A percentile compares a stretch with the other conserved stretches of the same genome.
These are phyloP conservation scores for Phaeophleospora eucalypticola DNA, from an alignment of 2,329 filamentous ascomycete species.

Conservation along the genomic window DNA sequence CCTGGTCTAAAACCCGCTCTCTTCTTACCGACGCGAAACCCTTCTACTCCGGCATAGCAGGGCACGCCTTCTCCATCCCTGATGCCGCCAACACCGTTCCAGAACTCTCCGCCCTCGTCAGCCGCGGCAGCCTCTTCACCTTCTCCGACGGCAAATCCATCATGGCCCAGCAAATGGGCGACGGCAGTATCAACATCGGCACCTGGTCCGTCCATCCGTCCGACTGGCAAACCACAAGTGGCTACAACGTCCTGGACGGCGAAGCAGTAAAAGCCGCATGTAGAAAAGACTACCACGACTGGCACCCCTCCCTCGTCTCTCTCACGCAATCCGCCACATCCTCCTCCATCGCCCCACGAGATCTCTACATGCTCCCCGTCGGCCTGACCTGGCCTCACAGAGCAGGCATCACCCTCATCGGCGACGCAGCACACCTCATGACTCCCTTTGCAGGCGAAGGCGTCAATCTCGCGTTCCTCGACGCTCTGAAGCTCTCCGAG, in stretches of 20 bases:
- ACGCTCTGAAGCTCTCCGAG: slow-evolving; percentile 28
- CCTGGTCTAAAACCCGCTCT: slow-evolving; percentile 39
- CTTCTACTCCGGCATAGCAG: slow-evolving; percentile 36
- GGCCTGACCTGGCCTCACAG: slow-evolving; percentile 37
- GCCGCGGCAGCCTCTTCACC: slow-evolving; percentile 30
- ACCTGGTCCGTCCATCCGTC: slow-evolving; percentile 17
- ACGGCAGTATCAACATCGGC: slow-evolving; percentile 20
- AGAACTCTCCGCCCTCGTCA: slow-evolving; percentile 32
- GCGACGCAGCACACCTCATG: slow-evolving; percentile 20
- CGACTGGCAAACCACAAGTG: slow-evolving; percentile 12
- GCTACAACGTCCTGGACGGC: slow-evolving; percentile 19
- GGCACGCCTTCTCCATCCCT: slow-evolving; percentile 32
- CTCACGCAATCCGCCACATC: slow-evolving; percentile 23
- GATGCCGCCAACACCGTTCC: slow-evolving; percentile 27
- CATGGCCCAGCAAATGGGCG: slow-evolving; percentile 25
- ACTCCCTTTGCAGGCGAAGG: slow-evolving; percentile 24
- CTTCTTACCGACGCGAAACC: slow-evolving; percentile 32
- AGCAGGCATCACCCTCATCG: slow-evolving; percentile 38
- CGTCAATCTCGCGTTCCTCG: slow-evolving; percentile 17
- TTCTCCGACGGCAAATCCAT: slow-evolving; percentile 29
- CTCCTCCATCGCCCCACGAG: slow-evolving; percentile 24
- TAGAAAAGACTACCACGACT: slow-evolving; percentile 29
- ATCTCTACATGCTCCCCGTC: slow-evolving; percentile 39
- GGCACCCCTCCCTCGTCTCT: slow-evolving; percentile 36
- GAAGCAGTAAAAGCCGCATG: slow-evolving; percentile 19